Evolutionary conservation across 805 yeast genomes (phyloP), one percentile per base, ranked within the genome.

Genomic region (Kregervanrija delftensis): DNA sequence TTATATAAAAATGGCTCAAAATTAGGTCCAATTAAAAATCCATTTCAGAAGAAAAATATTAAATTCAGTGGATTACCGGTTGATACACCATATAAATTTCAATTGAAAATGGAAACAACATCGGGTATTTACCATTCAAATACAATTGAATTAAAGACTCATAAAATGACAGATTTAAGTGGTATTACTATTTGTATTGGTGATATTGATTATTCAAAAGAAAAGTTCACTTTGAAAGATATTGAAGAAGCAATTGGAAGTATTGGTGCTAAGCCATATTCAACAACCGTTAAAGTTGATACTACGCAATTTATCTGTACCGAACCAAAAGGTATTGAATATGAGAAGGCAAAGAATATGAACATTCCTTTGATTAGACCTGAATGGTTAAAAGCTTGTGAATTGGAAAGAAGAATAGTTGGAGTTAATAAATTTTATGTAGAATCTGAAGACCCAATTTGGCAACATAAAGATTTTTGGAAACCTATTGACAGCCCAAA

Each of bases 311-410:
- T 84, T 58, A 72, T 93, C n/a, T 76, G 85, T 49, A 83, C 95
- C 12, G 73, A 76, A 15, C 80, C 81, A 40, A 68, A 69, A 36
- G 88, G 87, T n/a, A 65, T 69, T 42, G 73, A 81, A 13, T 85
- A 77, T 67, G 72, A 80, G 49, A 83, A 79, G 59, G 99, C 98
- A 1, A 73, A 75, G 49, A 89, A 83, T 43, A 77, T 79, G 68
- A 93, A 89, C 59, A 88, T 93, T 45, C 99, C 99, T 2, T 77
- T 93, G 35, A 90, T 93, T 28, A 77, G 96, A 62, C 98, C 99
- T 0, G 97, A 93, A 61, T 93, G 98, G 98, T 69, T 93, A 46
- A 83, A 85, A 63, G 96, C 97, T 0, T 93, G 98, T 68, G 95
- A 86, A 55, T 63, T 74, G 37, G 97, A 90, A 58, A 78, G 93